These are phyloP conservation scores for Ensete glaucum DNA, from an alignment of 176 grass and related monocot genomes.

Conservation along the genomic window DNA sequence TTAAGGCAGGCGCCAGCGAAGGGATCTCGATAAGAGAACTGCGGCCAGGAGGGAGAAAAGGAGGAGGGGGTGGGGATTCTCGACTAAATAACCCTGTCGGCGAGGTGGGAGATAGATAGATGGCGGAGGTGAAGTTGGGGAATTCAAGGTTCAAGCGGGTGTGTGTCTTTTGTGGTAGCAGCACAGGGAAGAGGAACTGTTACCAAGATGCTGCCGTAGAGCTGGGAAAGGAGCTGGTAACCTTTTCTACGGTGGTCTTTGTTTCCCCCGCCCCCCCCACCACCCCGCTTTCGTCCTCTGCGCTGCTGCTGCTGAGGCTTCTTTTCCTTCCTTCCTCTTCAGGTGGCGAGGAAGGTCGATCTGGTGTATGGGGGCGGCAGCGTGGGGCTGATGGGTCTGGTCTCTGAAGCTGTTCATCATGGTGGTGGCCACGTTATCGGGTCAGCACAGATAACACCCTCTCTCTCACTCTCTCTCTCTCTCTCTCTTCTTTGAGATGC, in stretches of 20 bases:
- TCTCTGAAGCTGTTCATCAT: constrained; percentile 77
- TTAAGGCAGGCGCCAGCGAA: not conserved
- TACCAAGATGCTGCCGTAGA: constrained; percentile 84
- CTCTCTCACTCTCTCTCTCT: not conserved
- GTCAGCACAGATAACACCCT: constrained; percentile 16
- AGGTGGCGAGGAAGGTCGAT: constrained; percentile 81
- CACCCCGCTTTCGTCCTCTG: not conserved
- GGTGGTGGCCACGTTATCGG: constrained; percentile 86
- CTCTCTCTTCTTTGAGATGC: not conserved
- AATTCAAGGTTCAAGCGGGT: constrained; percentile 67
- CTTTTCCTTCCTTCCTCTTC: not conserved
- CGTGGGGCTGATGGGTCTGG: constrained; percentile 87
- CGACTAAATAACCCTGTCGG: no score
- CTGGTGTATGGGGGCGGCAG: constrained; percentile 91
- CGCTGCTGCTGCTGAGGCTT: not conserved
- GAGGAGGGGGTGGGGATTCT: not conserved
- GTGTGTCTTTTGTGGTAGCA: constrained; percentile 96
- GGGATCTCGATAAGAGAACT: not conserved
- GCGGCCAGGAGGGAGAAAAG: not conserved
- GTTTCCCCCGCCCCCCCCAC: not conserved
- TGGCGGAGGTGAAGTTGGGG: constrained; percentile 4
- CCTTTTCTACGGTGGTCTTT: no score
- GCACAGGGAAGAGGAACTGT: constrained; percentile 84
- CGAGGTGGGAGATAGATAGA: not conserved
- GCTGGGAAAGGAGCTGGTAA: constrained; percentile 74